Base-by-base conservation (phyloP, 2,329 filamentous ascomycete species). In the Beauveria bassiana region DNA sequence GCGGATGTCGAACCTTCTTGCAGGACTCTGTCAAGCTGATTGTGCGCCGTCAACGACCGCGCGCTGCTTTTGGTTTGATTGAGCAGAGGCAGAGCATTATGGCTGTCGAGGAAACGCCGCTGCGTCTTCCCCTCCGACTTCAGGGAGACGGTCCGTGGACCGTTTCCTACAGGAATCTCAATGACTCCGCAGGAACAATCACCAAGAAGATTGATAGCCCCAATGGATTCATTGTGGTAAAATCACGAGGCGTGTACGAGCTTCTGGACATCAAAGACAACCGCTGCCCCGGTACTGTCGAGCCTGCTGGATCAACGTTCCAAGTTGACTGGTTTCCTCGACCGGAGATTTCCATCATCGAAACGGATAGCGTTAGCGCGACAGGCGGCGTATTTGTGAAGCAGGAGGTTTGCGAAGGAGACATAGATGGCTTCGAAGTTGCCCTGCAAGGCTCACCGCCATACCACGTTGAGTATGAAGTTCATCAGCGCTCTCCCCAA, bases 351-450 rank as follows among this genome's bases (percentile, higher is more conserved):
- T 82, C 81, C 16, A 72, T 95, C 51, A 79, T 86, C 6, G 82
- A 88, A 63, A 84, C 84, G n/a, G 79, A 85, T 4, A 83, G 86
- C 52, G 80, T 90, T 52, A 78, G 78, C 18, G 74, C 80, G 42
- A 77, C 79, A 18, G 78, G 77, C 9, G 78, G 79, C 31, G 79
- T 80, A 40, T 89, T 87, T 70, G 72, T 86, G 67, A 96, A 96
- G 74, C 83, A 86, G 47, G 87, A 93, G 64, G 88, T 99, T 34
- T 99, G 95, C 70, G 93, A 99, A 76, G 93, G 93, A 34, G 93
- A 98, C 64, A 89, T 96, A 69, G 93, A 97, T 72, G 86, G 87
- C 3, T 86, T 97, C 61, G 92, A 97, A 69, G 78, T 99, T 59
- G 82, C 83, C 49, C 82, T 99, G 64, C 84, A 84, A 71, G 93